phyloP scores from a whole-genome alignment of 2,329 filamentous ascomycete species.

The Fusarium equiseti region DNA sequence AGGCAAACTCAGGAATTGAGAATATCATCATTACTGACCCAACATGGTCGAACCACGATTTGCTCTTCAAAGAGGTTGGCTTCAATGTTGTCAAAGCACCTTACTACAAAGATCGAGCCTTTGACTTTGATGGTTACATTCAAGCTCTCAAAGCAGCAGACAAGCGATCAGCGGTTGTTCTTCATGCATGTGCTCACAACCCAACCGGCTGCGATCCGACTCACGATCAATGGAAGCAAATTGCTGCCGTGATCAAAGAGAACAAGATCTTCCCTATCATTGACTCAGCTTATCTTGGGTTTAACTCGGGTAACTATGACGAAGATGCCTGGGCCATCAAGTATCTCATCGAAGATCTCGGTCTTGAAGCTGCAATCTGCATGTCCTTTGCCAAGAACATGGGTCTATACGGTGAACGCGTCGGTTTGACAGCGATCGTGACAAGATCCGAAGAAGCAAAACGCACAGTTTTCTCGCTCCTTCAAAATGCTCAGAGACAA shows the following conservation, averaged over 20 bases:
- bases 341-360: constrained; percentile 48
- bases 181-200: constrained; percentile 60
- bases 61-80: constrained; percentile 52
- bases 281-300: constrained; percentile 42
- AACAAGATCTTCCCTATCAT: constrained; percentile 40
- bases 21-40: constrained; percentile 56
- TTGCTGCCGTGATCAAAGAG: constrained; percentile 27
- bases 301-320: constrained; percentile 43
- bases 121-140: constrained; percentile 52
- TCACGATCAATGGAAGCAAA: constrained; percentile 41
- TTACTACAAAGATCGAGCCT: constrained; percentile 52
- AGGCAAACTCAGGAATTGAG: constrained; percentile 42
- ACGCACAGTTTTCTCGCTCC: constrained; percentile 45
- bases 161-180: constrained; percentile 46
- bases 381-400: constrained; percentile 74
- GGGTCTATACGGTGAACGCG: constrained; percentile 56
- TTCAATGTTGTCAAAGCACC: constrained; percentile 50
- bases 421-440: constrained; percentile 50
- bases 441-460: constrained; percentile 31
- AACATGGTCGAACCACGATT: constrained; percentile 58
- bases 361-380: constrained; percentile 65
- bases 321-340: constrained; percentile 43
- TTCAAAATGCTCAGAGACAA: constrained; percentile 51
- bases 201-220: constrained; percentile 57
- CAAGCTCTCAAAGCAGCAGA: constrained; percentile 46